Percentiles rank a stretch among this genome's conserved stretches.
These are phyloP conservation scores for Colletotrichum navitas DNA, from an alignment of 2,329 filamentous ascomycete species.

Conservation along the genomic window DNA sequence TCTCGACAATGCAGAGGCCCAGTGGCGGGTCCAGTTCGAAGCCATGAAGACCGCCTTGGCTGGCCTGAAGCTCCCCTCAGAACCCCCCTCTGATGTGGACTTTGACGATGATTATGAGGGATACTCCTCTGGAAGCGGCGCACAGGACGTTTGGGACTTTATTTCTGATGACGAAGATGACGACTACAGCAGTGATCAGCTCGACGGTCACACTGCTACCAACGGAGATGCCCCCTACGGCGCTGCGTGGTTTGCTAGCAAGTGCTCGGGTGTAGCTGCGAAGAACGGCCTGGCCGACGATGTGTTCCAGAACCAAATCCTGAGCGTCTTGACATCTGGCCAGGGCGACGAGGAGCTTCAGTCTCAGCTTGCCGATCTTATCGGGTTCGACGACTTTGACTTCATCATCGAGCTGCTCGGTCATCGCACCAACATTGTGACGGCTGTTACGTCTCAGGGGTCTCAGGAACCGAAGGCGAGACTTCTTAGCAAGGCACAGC, in stretches of 20 bases:
- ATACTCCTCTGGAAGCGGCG: slow-evolving; percentile 69
- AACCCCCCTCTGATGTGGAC: slow-evolving; percentile 60
- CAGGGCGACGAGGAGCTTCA: slow-evolving; percentile 87
- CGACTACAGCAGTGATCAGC: slow-evolving; percentile 68
- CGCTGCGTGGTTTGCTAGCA: slow-evolving; percentile 77
- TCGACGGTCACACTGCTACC: slow-evolving; percentile 52
- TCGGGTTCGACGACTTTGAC: slow-evolving; percentile 94
- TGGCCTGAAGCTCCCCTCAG: slow-evolving; percentile 68
- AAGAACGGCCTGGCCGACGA: slow-evolving; percentile 76
- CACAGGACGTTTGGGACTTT: slow-evolving; percentile 93
- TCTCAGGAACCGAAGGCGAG: slow-evolving; percentile 57
- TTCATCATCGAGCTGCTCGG: slow-evolving; percentile 92
- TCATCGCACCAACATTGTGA: slow-evolving; percentile 77
- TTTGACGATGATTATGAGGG: slow-evolving; percentile 74
- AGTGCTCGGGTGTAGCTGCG: slow-evolving; percentile 75
- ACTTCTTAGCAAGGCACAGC: slow-evolving; percentile 80
- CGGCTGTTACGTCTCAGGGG: slow-evolving; percentile 54
- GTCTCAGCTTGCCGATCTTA: slow-evolving; percentile 86
- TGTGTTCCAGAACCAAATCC: slow-evolving; percentile 82
- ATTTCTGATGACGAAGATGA: slow-evolving; percentile 82
- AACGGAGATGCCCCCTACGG: slow-evolving; percentile 60
- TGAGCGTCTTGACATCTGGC: slow-evolving; percentile 78
- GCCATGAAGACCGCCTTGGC: slow-evolving; percentile 90
- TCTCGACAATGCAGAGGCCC: slow-evolving; percentile 59
- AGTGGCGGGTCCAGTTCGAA: slow-evolving; percentile 88